phyloP scores from a whole-genome alignment of 805 yeast genomes.

The Candida maesae region DNA sequence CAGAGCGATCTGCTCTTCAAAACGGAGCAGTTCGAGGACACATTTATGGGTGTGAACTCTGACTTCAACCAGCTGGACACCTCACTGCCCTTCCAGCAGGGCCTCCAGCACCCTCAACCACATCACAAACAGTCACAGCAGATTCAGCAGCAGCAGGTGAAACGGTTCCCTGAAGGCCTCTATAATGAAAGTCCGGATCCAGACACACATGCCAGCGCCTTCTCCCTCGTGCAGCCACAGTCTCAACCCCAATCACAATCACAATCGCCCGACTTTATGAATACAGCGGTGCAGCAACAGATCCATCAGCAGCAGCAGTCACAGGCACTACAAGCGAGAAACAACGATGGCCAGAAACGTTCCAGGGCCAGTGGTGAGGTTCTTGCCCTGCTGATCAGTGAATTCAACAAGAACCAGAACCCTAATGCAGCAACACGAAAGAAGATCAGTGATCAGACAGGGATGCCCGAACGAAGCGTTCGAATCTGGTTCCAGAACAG shows the following conservation, averaged over 20 bases:
- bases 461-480: constrained; percentile 84
- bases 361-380: constrained; percentile 81
- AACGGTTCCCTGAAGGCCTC: no score
- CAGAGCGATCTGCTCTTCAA: constrained; percentile 14
- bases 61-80: constrained; percentile 4
- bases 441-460: constrained; percentile 64
- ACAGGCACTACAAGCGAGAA: constrained; percentile 10
- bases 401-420: constrained; percentile 68
- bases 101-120: constrained; percentile 5
- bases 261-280: constrained; percentile 9
- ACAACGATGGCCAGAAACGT: constrained; percentile 39
- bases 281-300: neutral
- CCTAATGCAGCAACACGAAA: constrained; percentile 73
- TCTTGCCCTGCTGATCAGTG: constrained; percentile 59
- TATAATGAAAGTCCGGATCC: neutral
- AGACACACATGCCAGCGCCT: no score
- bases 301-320: constrained; percentile 4
- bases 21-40: constrained; percentile 13
- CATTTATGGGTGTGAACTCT: constrained; percentile 11
- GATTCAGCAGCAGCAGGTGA: no score
- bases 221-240: neutral
- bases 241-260: constrained; percentile 4
- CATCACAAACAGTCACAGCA: constrained; percentile 8
- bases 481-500: constrained; percentile 92
- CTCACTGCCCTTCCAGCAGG: constrained; percentile 3